phyloP scores from a whole-genome alignment of 2,329 filamentous ascomycete species.

The Clarireedia monteithiana region DNA sequence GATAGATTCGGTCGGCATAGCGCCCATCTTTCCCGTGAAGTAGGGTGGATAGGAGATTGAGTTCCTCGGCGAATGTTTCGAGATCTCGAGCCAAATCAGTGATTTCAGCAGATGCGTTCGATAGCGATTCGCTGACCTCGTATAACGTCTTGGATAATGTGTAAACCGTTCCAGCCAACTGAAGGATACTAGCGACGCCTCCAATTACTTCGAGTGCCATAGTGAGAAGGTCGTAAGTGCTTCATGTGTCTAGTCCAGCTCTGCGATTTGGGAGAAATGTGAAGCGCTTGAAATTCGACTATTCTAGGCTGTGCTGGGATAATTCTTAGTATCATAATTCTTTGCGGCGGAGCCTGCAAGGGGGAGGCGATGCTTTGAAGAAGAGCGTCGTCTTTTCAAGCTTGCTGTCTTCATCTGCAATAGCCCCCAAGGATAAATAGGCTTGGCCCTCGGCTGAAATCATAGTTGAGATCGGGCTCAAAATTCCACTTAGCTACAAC shows the following conservation, averaged over 20 bases:
- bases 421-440: too few species aligned
- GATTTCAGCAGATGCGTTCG: slow-evolving; percentile 17
- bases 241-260: background rate
- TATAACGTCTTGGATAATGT: slow-evolving; percentile 15
- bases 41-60: slow-evolving; percentile 11
- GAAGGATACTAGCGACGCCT: slow-evolving; percentile 13
- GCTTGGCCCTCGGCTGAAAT: too few species aligned
- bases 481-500: too few species aligned
- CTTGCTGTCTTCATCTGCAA: too few species aligned
- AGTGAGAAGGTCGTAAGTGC: background rate
- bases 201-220: slow-evolving; percentile 14
- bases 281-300: too few species aligned
- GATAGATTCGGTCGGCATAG: slow-evolving; percentile 14
- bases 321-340: too few species aligned
- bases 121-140: slow-evolving; percentile 13
- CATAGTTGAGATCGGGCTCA: too few species aligned
- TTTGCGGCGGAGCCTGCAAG: too few species aligned
- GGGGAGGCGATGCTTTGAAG: too few species aligned
- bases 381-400: too few species aligned
- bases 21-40: slow-evolving; percentile 11
- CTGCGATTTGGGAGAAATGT: too few species aligned
- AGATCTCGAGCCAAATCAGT: slow-evolving; percentile 15
- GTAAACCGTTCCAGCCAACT: slow-evolving; percentile 14
- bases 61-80: slow-evolving; percentile 14
- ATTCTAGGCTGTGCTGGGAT: too few species aligned